phyloP scores from a whole-genome alignment of 176 grass and related monocot genomes.

The Otatea glauca region DNA sequence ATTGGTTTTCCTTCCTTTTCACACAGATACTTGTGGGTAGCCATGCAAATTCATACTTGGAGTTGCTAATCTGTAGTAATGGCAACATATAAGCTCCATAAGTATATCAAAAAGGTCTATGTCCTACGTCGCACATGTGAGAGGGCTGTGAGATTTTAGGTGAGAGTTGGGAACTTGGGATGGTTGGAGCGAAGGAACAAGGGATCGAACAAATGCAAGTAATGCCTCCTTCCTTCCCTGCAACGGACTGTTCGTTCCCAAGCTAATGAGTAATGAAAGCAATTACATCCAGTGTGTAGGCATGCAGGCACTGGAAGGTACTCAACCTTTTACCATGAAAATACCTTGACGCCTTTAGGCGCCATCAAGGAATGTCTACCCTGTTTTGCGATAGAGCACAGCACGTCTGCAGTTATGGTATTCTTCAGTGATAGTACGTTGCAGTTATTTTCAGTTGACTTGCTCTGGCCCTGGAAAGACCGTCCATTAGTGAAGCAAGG shows the following conservation, averaged over 20 bases:
- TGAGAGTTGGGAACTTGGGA: not conserved
- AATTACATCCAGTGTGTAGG: not conserved
- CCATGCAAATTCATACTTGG: not conserved
- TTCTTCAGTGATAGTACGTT: not conserved
- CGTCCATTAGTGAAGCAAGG: not conserved
- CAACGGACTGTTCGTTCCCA: not conserved
- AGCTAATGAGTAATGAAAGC: not conserved
- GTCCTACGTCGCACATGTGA: not conserved
- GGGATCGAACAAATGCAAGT: not conserved
- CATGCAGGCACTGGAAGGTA: not conserved
- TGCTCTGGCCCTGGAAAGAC: not conserved
- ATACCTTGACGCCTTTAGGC: not conserved
- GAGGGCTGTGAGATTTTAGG: not conserved
- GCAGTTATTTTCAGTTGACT: not conserved
- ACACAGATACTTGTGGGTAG: not conserved
- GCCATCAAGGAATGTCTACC: slow-evolving; percentile 21
- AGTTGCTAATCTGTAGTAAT: not conserved
- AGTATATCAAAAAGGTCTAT: not conserved
- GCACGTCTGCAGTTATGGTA: not conserved
- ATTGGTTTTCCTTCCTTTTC: not conserved
- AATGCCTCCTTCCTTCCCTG: not conserved
- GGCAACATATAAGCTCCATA: not conserved
- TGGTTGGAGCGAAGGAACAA: not conserved
- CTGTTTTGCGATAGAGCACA: not conserved
- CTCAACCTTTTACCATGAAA: not conserved